Conservation (phyloP, 495 filamentous ascomycete genomes). For the Penicillium turbatum region DNA sequence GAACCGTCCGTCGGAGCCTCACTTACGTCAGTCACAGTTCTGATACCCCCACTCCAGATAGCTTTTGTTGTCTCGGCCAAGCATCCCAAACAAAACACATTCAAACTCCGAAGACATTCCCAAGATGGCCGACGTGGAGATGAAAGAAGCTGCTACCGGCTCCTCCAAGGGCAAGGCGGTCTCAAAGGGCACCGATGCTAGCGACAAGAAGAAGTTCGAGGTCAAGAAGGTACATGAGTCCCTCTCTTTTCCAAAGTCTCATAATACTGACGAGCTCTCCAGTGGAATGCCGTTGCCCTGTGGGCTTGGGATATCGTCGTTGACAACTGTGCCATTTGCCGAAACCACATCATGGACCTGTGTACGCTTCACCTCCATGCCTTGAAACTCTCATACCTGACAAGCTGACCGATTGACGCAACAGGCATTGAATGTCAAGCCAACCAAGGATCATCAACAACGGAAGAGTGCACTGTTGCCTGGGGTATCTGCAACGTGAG, state of each 20-base stretch:
- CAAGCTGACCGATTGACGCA: slow-evolving; percentile 3
- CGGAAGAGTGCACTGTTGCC: slow-evolving; percentile 96
- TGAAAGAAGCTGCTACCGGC: slow-evolving; percentile 72
- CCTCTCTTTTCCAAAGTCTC: background rate
- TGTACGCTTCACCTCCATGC: slow-evolving; percentile 50
- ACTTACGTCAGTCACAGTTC: slow-evolving; percentile 10
- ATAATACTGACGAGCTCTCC: slow-evolving; percentile 8
- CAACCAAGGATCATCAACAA: slow-evolving; percentile 97
- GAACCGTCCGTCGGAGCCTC: slow-evolving; percentile 1
- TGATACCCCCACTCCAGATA: slow-evolving; percentile 3
- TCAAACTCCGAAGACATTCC: background rate
- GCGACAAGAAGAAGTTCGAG: slow-evolving; percentile 90
- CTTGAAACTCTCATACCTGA: background rate
- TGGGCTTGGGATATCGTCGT: slow-evolving; percentile 99
- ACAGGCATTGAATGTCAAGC: slow-evolving; percentile 97
- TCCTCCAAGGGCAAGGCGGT: slow-evolving; percentile 56
- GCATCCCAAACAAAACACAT: background rate
- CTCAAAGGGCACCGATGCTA: slow-evolving; percentile 52
- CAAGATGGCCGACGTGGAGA: slow-evolving; percentile 93
- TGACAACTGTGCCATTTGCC: slow-evolving; percentile 98
- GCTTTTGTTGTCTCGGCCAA: slow-evolving; percentile 3
- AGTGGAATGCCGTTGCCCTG: slow-evolving; percentile 99
- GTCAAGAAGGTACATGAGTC: slow-evolving; percentile 79
- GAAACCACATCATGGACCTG: slow-evolving; percentile 99
- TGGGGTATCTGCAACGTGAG: slow-evolving; percentile 99